Evolutionary conservation across 805 yeast genomes (phyloP), one percentile per base, ranked within the genome.

Genomic region (Ogataea glucozyma): DNA sequence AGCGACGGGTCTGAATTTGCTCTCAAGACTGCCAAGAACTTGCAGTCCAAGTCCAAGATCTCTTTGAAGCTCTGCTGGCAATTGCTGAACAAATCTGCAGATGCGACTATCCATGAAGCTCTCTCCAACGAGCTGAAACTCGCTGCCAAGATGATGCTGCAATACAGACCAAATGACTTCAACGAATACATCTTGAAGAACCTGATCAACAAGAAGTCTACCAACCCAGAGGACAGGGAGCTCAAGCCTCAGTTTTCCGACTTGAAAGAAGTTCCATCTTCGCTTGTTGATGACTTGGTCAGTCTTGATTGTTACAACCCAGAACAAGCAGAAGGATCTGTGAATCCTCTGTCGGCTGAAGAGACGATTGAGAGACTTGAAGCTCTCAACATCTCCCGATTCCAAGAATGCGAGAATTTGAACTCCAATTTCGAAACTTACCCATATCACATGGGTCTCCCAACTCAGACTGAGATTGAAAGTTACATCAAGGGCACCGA

Each of bases 401-500:
- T 60, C 51, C 64, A 69, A 42, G 70, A 49, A 8, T 43, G 51
- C 31, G 46, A 44, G 4, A 46, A 68, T 31, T 60, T 73, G 36
- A 68, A 71, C 35, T 58, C 71, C 26, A 52, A 64, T 38, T 66
- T 57, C 60, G 60, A 58, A 30, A 49, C 61, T 16, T 78, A 78
- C 51, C 88, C 89, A 26, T 78, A 77, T 56, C 50, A 51, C 4
- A 84, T 79, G 74, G 96, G 95, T 22, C 72, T 93, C 52, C 98
- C 98, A 39, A 70, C 78, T 10, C 88, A 85, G 64, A 49, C 61
- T 26, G 85, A 80, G 46, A 72, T 91, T 44, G 76, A 75, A 55
- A 69, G 70, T 38, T 87, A 76, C 62, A 78, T 90, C 42, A 78
- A 79, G 22, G 95, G 95, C 14, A 73, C 74, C 43, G 87, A 80